Conservation (phyloP, 75 land plant species). For the Picea glauca region DNA sequence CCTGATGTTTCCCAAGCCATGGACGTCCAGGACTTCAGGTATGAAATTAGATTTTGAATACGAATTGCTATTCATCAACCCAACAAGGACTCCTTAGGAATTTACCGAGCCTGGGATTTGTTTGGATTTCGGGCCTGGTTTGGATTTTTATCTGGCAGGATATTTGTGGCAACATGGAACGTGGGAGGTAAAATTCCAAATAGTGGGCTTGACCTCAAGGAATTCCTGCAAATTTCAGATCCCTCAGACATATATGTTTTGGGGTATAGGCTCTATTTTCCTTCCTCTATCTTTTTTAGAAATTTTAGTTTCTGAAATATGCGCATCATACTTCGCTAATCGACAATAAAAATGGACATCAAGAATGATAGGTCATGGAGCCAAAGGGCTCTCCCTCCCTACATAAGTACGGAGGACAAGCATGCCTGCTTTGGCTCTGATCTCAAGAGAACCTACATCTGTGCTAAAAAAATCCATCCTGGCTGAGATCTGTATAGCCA, state of each 20-base stretch:
- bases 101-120: not conserved
- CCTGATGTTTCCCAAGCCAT: not conserved
- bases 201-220: slow-evolving; percentile 57
- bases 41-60: not conserved
- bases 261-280: slow-evolving; percentile 16
- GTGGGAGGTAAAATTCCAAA: slow-evolving; percentile 86
- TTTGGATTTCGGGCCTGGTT: not conserved
- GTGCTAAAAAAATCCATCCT: too few species aligned
- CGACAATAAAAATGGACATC: too few species aligned
- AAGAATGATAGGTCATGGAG: too few species aligned
- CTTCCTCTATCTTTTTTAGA: not conserved
- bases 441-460: too few species aligned
- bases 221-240: slow-evolving; percentile 44
- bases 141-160: slow-evolving; percentile 27
- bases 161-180: slow-evolving; percentile 93
- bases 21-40: not conserved
- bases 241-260: slow-evolving; percentile 26
- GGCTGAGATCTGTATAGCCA: too few species aligned
- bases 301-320: not conserved
- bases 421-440: too few species aligned
- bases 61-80: not conserved
- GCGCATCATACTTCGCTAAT: too few species aligned
- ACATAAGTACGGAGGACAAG: too few species aligned
- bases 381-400: too few species aligned
- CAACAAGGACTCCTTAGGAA: not conserved